Conservation (phyloP, 106 monocot genomes). For the Dendrobium nobile region DNA sequence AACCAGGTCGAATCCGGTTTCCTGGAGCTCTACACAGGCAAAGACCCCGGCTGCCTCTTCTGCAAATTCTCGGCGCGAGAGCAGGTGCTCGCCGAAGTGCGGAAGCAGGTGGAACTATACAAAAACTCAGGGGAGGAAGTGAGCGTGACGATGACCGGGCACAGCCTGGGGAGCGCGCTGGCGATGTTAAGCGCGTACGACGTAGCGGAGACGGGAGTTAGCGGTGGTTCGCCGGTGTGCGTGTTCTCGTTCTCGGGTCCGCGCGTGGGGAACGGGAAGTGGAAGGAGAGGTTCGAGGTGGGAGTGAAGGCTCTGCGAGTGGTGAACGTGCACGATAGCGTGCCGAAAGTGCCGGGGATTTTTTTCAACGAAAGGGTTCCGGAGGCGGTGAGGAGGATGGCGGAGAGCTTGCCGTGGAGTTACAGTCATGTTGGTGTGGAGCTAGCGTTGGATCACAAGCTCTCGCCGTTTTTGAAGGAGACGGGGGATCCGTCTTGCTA, state of each 20-base stretch:
- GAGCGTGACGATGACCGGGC: slow-evolving; percentile 68
- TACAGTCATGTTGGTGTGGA: slow-evolving; percentile 83
- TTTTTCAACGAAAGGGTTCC: slow-evolving; percentile 54
- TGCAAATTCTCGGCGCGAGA: slow-evolving; percentile 33
- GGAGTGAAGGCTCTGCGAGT: slow-evolving; percentile 58
- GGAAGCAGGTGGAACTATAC: slow-evolving; percentile 38
- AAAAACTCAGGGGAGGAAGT: slow-evolving; percentile 35
- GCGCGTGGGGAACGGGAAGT: slow-evolving; percentile 66
- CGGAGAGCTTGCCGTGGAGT: slow-evolving; percentile 54
- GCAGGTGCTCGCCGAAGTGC: slow-evolving; percentile 50
- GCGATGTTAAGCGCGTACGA: slow-evolving; percentile 84
- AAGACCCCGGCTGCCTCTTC: slow-evolving; percentile 51
- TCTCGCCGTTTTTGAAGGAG: slow-evolving; percentile 75
- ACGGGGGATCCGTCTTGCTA: slow-evolving; percentile 49
- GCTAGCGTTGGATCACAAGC: slow-evolving; percentile 58
- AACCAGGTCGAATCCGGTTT: slow-evolving; percentile 46
- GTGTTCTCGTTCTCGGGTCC: slow-evolving; percentile 82
- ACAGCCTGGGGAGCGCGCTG: slow-evolving; percentile 89
- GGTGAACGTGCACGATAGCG: slow-evolving; percentile 78
- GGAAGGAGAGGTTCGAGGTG: slow-evolving; percentile 63
- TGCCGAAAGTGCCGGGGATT: slow-evolving; percentile 79
- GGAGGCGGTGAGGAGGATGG: slow-evolving; percentile 17
- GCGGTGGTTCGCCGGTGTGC: slow-evolving; percentile 18
- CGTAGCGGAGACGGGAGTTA: slow-evolving; percentile 43
- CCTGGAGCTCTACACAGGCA: slow-evolving; percentile 57